A percentile compares a stretch with the other conserved stretches of the same genome.
Evolutionary conservation across 2,329 filamentous ascomycete genomes (phyloP).

Genomic region (Cryphonectria nitschkei): DNA sequence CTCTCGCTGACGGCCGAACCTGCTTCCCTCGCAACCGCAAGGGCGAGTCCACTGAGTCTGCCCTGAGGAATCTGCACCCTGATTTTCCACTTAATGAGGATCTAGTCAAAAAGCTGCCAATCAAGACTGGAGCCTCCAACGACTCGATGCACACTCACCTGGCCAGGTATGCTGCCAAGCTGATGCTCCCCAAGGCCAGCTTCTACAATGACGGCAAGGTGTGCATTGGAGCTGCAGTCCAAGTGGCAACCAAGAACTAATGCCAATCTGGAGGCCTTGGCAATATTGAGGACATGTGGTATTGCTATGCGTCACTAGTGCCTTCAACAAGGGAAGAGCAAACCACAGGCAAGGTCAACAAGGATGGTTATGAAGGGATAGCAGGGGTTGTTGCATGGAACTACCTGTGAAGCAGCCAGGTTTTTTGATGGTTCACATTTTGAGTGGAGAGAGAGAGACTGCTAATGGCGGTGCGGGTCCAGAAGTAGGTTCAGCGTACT

Average conservation of each 20-base stretch:
- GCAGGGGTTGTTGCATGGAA: not conserved
- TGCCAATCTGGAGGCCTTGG: not conserved
- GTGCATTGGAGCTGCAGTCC: conserved; percentile 16
- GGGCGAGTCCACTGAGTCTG: conserved; percentile 6
- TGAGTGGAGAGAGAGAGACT: not conserved
- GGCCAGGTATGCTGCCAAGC: conserved; percentile 14
- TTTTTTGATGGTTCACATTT: not conserved
- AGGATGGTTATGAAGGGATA: not conserved
- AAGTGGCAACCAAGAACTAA: not conserved
- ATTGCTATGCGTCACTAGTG: not conserved
- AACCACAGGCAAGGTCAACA: no score
- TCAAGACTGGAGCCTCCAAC: conserved; percentile 2
- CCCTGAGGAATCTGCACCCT: conserved; percentile 4
- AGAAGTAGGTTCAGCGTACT: not conserved
- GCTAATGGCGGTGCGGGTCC: not conserved
- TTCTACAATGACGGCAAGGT: conserved; percentile 19
- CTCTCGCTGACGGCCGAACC: conserved; percentile 57
- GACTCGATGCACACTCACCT: conserved; percentile 19
- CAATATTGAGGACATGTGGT: no score
- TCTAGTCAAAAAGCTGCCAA: not conserved
- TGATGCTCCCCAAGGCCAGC: conserved; percentile 16
- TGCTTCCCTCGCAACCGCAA: conserved; percentile 42
- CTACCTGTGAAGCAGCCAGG: not conserved
- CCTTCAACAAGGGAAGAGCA: not conserved
- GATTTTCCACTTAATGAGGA: conserved; percentile 5